Conservation (phyloP, 805 yeast species). For the Ogataea nakhonphanomensis region DNA sequence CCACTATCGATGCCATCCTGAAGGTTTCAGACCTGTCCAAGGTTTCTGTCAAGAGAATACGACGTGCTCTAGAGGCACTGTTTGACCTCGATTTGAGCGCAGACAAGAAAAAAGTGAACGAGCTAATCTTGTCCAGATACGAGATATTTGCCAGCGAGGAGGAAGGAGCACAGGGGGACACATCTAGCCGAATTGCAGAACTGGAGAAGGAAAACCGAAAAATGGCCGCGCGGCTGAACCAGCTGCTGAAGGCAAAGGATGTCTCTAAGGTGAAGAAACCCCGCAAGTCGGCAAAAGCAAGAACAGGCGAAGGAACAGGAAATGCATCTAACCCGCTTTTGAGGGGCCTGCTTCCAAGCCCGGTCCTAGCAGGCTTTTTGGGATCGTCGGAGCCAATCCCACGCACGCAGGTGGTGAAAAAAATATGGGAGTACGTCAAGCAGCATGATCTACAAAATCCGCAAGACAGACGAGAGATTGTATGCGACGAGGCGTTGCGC, state of each 20-base stretch:
- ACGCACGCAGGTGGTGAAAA: constrained; percentile 68
- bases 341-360: constrained; percentile 46
- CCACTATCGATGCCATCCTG: constrained; percentile 71
- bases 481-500: constrained; percentile 57
- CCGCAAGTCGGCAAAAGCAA: constrained; percentile 6
- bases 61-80: constrained; percentile 69
- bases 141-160: constrained; percentile 38
- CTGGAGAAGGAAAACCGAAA: constrained; percentile 47
- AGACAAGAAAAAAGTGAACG: constrained; percentile 55
- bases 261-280: constrained; percentile 16
- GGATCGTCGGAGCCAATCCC: constrained; percentile 43
- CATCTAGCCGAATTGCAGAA: constrained; percentile 14
- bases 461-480: constrained; percentile 56
- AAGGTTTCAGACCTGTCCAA: constrained; percentile 66
- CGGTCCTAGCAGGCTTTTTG: constrained; percentile 48
- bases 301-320: constrained; percentile 25
- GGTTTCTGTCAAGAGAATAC: constrained; percentile 66
- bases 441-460: constrained; percentile 63
- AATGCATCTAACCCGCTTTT: constrained; percentile 36
- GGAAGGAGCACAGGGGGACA: constrained; percentile 20
- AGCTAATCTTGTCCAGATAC: constrained; percentile 57
- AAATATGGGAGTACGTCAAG: constrained; percentile 69
- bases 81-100: constrained; percentile 51
- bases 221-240: constrained; percentile 35
- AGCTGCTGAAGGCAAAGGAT: constrained; percentile 12